Evolutionary conservation across 2,329 filamentous ascomycete genomes (phyloP), one percentile per base, ranked within the genome.

Genomic region (Fusarium graminum): DNA sequence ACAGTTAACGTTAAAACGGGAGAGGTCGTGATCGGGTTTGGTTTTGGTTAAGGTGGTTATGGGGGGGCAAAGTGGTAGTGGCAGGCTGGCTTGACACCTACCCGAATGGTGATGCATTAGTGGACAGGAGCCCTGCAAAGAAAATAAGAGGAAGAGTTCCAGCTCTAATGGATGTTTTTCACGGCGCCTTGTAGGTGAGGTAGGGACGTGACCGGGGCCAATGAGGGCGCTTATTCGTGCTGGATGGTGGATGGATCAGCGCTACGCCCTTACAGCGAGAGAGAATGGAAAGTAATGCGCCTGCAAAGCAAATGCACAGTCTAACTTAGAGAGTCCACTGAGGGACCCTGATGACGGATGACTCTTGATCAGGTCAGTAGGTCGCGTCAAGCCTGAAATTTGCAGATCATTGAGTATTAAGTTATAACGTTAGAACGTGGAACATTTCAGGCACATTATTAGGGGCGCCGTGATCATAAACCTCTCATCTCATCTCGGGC

Each of bases 41-140:
- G 50, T 58, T 67, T 63, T 52, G 34, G 43, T 30, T 52, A 44
- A 39, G 41, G 32, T 40, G 49, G 39, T 40, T 45, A 49, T 41
- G 53, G 61, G 63, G 57, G 52, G 59, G 62, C 58, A 57, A 63
- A 59, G 59, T 62, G 54, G 38, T 19, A 45, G 50, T 59, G 47
- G 68, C 40, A 49, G 53, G 43, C 30, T 38, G 47, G 60, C 41
- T 62, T 63, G 58, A 63, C 51, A 63, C 59, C 44, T 47, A 63
- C 59, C 44, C 62, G 56, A 60, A 65, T 70, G 63, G 64, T 71
- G 74, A 72, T 74, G 72, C 72, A 70, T 75, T 76, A 75, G 74
- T 76, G 73, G 73, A 71, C 61, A 67, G 60, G 59, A 62, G 62
- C 65, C 68, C 69, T 69, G 66, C 66, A 71, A 62, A 67, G 66